Base-by-base conservation (phyloP, 192 early-diverging fungal genomes). In the Diversispora epigaea region DNA sequence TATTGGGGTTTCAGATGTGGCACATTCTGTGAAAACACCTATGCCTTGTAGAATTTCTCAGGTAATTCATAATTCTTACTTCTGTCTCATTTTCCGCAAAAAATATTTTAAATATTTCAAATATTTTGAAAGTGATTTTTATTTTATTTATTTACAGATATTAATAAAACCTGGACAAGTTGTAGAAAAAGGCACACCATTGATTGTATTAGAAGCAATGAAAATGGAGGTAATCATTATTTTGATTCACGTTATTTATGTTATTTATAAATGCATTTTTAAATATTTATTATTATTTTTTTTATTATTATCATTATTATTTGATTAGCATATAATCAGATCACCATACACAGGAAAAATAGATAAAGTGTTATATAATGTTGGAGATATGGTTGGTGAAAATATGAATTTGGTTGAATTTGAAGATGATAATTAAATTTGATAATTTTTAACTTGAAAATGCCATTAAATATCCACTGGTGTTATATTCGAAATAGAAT, bases 31-130 rank as follows among this genome's bases (percentile, higher is more conserved):
- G 41, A 90, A 88, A 55, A 92, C 96, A 17, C 96, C 96, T 12
- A 98, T 98, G 96, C 95, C 96, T 15, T 97, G 96, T 87, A 95
- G 94, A 84, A 96, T 98, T 70, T 92, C 94, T 21, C 91, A 92
- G 80, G 88, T 97, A 78, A 32, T 1, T 32, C 25, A 2, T 32
- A 32, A 32, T 32, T 32, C 25, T 32, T 32, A 32, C 0, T 32
- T 32, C 25, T 32, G 25, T 32, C 2, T 32, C 25, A 75, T 77
- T 77, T 74, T 64, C 9, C 45, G 21, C n/a, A 46, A 1, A 12
- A 22, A 32, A 71, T 3, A 15, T 32, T 56, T 41, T 56, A 71
- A 4, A 6, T 40, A 71, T 44, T 41, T 3, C 8, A 66, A 66
- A 17, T 5, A 14, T 11, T 12, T 68, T 68, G 21, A 21, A 49